These are phyloP conservation scores for Mallotus repandus DNA, from an alignment of 441 rosid genomes.

Conservation along the genomic window DNA sequence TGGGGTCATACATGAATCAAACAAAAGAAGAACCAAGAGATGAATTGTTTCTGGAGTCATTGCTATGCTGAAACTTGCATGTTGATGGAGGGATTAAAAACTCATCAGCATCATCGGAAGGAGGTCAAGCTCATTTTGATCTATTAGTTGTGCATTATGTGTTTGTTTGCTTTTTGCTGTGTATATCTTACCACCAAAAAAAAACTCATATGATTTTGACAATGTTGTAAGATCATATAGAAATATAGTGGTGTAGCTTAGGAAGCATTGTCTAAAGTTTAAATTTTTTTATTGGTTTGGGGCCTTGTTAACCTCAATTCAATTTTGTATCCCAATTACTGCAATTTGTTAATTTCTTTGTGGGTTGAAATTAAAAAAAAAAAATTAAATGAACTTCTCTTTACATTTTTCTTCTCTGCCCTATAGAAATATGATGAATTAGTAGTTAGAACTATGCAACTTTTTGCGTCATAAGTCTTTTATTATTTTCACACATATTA, in stretches of 20 bases:
- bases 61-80: constrained; percentile 34
- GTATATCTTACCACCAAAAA: constrained; percentile 22
- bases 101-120: too few species aligned
- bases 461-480: too few species aligned
- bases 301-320: constrained; percentile 13
- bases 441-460: too few species aligned
- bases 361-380: background rate
- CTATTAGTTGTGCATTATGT: too few species aligned
- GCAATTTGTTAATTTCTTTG: constrained; percentile 4
- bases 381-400: too few species aligned
- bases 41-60: constrained; percentile 50
- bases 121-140: constrained; percentile 24
- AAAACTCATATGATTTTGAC: constrained; percentile 4
- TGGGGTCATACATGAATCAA: constrained; percentile 42
- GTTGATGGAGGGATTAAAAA: background rate
- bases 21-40: constrained; percentile 66
- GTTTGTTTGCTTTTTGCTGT: background rate
- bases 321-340: constrained; percentile 18
- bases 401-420: too few species aligned
- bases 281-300: constrained; percentile 28
- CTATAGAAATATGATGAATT: too few species aligned
- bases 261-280: constrained; percentile 5
- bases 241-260: background rate
- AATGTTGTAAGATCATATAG: constrained; percentile 16
- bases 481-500: too few species aligned